Base-by-base conservation (phyloP, 441 rosid genomes). In the Croton setiger region DNA sequence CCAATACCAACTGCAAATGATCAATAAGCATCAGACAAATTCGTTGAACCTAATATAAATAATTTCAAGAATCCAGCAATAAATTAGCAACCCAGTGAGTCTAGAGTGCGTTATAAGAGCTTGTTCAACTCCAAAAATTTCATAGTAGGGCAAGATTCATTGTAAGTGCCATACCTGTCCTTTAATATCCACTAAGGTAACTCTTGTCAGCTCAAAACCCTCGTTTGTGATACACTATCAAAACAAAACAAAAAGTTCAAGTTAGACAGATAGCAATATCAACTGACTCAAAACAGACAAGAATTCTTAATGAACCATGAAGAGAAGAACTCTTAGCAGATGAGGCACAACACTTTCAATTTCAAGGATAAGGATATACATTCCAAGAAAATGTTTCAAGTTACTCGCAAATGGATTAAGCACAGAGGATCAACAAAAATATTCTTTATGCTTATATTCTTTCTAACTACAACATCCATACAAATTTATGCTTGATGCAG, bases 201-300 rank as follows among this genome's bases (percentile, higher is more conserved):
- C 80, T 81, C 99, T 87, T 60, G 99, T 89, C 62, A 95, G 85
- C 88, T 92, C 97, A 17, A 89, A 90, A 60, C 98, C 99, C 63
- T 86, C 90, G 14, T 76, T 80, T 68, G 99, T 86, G 75, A 88
- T 78, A 78, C 98, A 95, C 99, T 95, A 74, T 51, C 53, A 68
- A 37, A 37, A 55, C 44, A 57, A 66, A 72, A 57, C 63, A 55
- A 44, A 47, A 5, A 37, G 37, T 66, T 4, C 60, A 37, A 47
- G 58, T 65, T 44, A 57, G 37, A 33, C 44, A 51, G 44, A 72
- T 9, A 7, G 61, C 45, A 62, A 10, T 33, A 60, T 37, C 11
- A 73, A 39, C 52, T 9, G 5, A 12, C 20, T 23, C 31, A 44
- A 12, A 20, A 45, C 27, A 21, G 47, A 61, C 57, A 9, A 57